Percentiles rank a stretch among this genome's conserved stretches.
Evolutionary conservation across 495 filamentous ascomycete species (phyloP).

Genomic region (Cudoniella acicularis): DNA sequence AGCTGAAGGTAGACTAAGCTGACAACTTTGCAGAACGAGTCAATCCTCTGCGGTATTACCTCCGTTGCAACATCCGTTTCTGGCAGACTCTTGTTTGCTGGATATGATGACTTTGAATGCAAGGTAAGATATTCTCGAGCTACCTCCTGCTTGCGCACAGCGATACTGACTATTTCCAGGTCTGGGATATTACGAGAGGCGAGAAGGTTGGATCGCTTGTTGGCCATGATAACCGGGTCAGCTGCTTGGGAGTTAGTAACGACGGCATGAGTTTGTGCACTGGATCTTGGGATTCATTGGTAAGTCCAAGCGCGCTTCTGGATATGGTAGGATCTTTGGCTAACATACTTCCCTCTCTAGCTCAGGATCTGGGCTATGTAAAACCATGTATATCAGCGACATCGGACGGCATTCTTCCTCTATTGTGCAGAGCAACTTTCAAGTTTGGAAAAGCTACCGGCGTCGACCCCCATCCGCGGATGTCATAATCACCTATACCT

Average conservation of each 20-base stretch:
- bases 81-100: conserved; percentile 90
- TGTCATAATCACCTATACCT: conserved; percentile 17
- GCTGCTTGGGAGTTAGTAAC: conserved; percentile 96
- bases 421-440: conserved; percentile 17
- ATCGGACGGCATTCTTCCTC: conserved; percentile 11
- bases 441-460: not conserved
- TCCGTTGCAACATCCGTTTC: conserved; percentile 98
- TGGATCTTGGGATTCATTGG: conserved; percentile 98
- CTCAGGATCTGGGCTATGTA: conserved; percentile 78
- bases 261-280: conserved; percentile 99
- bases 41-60: conserved; percentile 96
- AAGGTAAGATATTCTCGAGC: conserved; percentile 60
- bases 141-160: not conserved
- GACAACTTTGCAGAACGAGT: conserved; percentile 69
- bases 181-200: conserved; percentile 95
- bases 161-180: conserved; percentile 48
- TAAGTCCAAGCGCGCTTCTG: conserved; percentile 46
- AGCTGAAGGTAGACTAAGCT: conserved; percentile 5
- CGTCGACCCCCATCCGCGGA: not conserved
- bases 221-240: conserved; percentile 97
- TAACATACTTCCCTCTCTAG: conserved; percentile 37
- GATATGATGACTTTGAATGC: conserved; percentile 99
- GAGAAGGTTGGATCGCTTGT: conserved; percentile 95
- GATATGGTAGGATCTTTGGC: not conserved
- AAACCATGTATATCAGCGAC: conserved; percentile 10